Evolutionary conservation across 441 rosid species (phyloP).

Genomic region (Pelargonium australe): DNA sequence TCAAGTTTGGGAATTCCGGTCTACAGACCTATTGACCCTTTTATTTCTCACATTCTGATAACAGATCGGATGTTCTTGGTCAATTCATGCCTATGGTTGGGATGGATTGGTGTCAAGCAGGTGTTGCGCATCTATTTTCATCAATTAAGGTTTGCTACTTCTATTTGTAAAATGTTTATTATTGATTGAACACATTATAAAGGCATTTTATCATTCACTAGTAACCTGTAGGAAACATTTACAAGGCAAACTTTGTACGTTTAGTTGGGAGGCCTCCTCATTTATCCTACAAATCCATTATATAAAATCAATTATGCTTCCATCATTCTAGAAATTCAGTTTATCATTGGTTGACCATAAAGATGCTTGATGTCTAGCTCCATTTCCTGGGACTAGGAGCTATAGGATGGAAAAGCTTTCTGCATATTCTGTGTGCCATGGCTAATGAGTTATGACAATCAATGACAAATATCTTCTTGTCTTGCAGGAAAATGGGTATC

Average conservation of each 20-base stretch:
- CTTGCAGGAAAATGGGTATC: slow-evolving; percentile 91
- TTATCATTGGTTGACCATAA: not conserved
- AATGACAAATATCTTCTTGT: slow-evolving; percentile 15
- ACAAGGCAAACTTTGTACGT: not conserved
- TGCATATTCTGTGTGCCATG: not conserved
- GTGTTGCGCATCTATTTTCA: slow-evolving; percentile 85
- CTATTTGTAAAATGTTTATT: not conserved
- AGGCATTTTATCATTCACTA: not conserved
- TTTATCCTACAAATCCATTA: not conserved
- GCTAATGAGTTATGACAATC: slow-evolving; percentile 5
- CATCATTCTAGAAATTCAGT: not conserved
- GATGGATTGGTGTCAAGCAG: slow-evolving; percentile 92
- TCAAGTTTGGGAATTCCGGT: slow-evolving; percentile 12
- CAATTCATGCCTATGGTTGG: slow-evolving; percentile 99
- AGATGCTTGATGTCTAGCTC: not conserved
- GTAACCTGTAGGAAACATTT: not conserved
- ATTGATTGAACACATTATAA: not conserved
- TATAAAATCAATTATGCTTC: not conserved
- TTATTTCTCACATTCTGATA: slow-evolving; percentile 16
- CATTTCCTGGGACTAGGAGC: not conserved
- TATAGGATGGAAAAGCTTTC: not conserved
- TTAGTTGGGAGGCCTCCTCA: not conserved
- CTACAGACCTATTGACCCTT: slow-evolving; percentile 14
- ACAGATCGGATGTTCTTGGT: slow-evolving; percentile 94
- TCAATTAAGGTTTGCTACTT: slow-evolving; percentile 69